Percentiles rank a stretch among this genome's conserved stretches.
Evolutionary conservation across 129 eudicot genomes (phyloP).

Genomic region (Tagetes patula): DNA sequence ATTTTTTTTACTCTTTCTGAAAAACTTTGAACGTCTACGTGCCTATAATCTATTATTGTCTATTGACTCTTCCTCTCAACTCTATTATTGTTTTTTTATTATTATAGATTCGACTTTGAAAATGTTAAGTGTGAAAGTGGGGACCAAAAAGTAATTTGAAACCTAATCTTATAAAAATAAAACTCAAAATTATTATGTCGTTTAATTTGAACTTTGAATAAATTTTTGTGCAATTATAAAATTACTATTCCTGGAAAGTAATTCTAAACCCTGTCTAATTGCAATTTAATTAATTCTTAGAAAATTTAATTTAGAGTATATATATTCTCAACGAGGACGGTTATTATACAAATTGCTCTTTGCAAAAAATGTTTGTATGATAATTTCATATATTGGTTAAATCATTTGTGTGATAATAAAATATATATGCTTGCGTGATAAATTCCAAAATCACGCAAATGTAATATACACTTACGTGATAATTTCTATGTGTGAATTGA

Average conservation of each 20-base stretch:
- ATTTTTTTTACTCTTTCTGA: too few relatives aligned
- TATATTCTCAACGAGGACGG: too few relatives aligned
- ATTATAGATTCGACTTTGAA: slow-evolving; percentile 20
- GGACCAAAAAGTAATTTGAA: slow-evolving; percentile 29
- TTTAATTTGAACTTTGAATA: not conserved
- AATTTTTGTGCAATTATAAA: not conserved
- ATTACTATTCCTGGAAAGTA: not conserved
- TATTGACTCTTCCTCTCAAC: slow-evolving; percentile 10
- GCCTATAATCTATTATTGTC: slow-evolving; percentile 18
- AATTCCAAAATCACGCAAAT: too few relatives aligned
- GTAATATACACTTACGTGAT: too few relatives aligned
- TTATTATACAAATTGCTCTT: too few relatives aligned
- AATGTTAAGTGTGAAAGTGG: slow-evolving; percentile 29
- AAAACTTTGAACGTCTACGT: too few relatives aligned
- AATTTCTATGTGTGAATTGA: too few relatives aligned
- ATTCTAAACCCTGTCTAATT: not conserved
- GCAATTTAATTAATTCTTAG: not conserved
- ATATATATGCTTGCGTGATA: too few relatives aligned
- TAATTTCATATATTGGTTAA: too few relatives aligned
- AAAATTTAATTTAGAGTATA: too few relatives aligned
- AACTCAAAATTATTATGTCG: not conserved
- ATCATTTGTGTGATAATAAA: too few relatives aligned
- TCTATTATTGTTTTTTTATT: not conserved
- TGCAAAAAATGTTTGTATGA: too few relatives aligned
- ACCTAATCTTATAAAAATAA: slow-evolving; percentile 21